Conservation (phyloP, 73 alveolate species). For the Tetrahymena elliotti region DNA sequence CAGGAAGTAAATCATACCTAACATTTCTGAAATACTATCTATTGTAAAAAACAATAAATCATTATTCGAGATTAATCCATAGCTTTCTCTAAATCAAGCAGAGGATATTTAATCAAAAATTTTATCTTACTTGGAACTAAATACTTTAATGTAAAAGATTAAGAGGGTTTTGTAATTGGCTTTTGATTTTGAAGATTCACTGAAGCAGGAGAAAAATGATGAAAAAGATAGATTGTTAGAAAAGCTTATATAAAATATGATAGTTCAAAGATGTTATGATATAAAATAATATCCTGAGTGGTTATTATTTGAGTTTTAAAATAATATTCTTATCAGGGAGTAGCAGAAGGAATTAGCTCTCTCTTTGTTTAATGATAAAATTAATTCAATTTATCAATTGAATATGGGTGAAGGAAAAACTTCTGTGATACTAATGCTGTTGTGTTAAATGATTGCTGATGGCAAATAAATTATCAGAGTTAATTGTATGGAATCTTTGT, state of each 20-base stretch:
- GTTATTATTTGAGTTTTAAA: neutral
- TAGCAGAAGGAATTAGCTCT: neutral
- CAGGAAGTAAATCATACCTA: neutral
- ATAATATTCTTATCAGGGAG: neutral
- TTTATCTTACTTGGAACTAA: neutral
- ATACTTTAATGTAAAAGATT: neutral
- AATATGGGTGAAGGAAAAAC: neutral
- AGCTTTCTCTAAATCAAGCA: neutral
- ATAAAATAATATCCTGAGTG: neutral
- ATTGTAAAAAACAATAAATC: neutral
- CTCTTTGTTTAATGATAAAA: neutral
- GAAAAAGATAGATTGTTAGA: neutral
- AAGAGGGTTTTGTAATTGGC: neutral
- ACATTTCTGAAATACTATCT: neutral
- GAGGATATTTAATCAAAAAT: neutral
- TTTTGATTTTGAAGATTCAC: neutral
- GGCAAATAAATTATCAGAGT: neutral
- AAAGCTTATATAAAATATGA: neutral
- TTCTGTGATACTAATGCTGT: neutral
- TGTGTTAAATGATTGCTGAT: neutral
- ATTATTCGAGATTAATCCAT: neutral
- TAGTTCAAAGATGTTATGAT: neutral
- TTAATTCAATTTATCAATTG: neutral
- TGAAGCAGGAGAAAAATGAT: neutral
- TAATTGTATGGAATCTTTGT: neutral